phyloP scores from a whole-genome alignment of 2,329 filamentous ascomycete genomes.

The Sporothrix schenckii region DNA sequence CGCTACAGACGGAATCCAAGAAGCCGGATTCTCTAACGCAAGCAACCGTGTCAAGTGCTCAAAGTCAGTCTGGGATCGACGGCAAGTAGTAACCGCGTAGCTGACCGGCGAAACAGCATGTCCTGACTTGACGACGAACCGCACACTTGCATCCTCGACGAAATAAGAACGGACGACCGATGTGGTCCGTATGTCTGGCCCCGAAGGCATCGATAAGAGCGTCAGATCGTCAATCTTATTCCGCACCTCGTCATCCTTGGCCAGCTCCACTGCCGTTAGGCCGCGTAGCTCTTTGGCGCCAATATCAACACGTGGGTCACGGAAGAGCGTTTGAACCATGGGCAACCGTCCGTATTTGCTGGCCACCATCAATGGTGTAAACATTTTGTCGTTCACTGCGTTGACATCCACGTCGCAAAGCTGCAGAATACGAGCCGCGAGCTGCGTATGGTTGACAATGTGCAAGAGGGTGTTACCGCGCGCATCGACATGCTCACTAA shows the following conservation, averaged over 20 bases:
- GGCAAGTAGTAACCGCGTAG: slow-evolving; percentile 92
- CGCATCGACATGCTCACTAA: slow-evolving; percentile 88
- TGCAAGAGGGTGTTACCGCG: slow-evolving; percentile 97
- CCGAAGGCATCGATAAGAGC: slow-evolving; percentile 73
- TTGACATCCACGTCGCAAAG: slow-evolving; percentile 95
- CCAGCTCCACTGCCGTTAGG: slow-evolving; percentile 90
- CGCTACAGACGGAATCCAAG: slow-evolving; percentile 82
- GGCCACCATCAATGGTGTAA: slow-evolving; percentile 95
- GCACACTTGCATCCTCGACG: slow-evolving; percentile 91
- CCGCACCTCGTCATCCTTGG: slow-evolving; percentile 95
- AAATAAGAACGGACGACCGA: slow-evolving; percentile 95
- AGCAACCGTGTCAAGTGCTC: slow-evolving; percentile 85
- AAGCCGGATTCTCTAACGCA: slow-evolving; percentile 86
- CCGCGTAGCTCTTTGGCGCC: slow-evolving; percentile 82
- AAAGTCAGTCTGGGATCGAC: slow-evolving; percentile 84
- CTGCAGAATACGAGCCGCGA: slow-evolving; percentile 75
- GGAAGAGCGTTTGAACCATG: slow-evolving; percentile 84
- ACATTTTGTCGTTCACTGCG: slow-evolving; percentile 89
- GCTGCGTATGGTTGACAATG: slow-evolving; percentile 82
- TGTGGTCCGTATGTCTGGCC: slow-evolving; percentile 78
- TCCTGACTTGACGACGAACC: slow-evolving; percentile 91
- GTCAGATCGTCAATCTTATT: slow-evolving; percentile 95
- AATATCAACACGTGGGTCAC: slow-evolving; percentile 83
- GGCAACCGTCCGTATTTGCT: slow-evolving; percentile 97
- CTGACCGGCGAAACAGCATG: slow-evolving; percentile 78